Evolutionary conservation across 2,329 filamentous ascomycete genomes (phyloP).

Genomic region (Macroventuria anomochaeta): DNA sequence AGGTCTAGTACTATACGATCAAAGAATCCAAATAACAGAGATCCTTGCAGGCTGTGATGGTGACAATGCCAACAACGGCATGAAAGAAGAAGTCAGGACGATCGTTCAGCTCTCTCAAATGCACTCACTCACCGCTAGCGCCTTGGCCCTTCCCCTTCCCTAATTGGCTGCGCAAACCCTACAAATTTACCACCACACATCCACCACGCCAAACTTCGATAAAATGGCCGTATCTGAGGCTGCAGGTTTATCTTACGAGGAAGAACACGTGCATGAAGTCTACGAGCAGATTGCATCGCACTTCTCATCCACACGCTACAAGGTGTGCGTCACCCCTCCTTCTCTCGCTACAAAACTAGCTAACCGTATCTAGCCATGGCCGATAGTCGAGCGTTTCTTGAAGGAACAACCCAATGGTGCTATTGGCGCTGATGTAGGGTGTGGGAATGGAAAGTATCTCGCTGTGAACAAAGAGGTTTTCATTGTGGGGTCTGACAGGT

Average conservation of each 20-base stretch:
- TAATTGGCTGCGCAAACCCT: slow-evolving; percentile 18
- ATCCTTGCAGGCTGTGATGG: no score
- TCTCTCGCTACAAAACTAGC: slow-evolving; percentile 11
- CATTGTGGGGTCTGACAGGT: slow-evolving; percentile 86
- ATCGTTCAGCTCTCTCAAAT: no score
- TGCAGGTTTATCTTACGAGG: slow-evolving; percentile 71
- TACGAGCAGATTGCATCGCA: slow-evolving; percentile 88
- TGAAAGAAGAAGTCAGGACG: no score
- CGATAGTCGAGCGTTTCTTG: slow-evolving; percentile 83
- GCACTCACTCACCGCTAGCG: neutral
- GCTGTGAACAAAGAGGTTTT: slow-evolving; percentile 77
- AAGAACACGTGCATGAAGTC: slow-evolving; percentile 85
- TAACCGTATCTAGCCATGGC: slow-evolving; percentile 73
- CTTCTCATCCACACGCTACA: slow-evolving; percentile 80
- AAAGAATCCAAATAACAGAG: no score
- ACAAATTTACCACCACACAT: neutral
- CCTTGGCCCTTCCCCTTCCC: slow-evolving; percentile 2
- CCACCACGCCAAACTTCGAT: neutral
- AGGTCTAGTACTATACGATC: no score
- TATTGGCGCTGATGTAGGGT: slow-evolving; percentile 88
- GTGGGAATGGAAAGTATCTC: slow-evolving; percentile 96
- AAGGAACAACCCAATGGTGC: slow-evolving; percentile 69
- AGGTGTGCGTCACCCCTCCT: slow-evolving; percentile 55
- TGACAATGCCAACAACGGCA: no score
- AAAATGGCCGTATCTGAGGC: slow-evolving; percentile 29